These are phyloP conservation scores for Cyclospora cayetanensis DNA, from an alignment of 169 alveolate genomes.

Conservation along the genomic window DNA sequence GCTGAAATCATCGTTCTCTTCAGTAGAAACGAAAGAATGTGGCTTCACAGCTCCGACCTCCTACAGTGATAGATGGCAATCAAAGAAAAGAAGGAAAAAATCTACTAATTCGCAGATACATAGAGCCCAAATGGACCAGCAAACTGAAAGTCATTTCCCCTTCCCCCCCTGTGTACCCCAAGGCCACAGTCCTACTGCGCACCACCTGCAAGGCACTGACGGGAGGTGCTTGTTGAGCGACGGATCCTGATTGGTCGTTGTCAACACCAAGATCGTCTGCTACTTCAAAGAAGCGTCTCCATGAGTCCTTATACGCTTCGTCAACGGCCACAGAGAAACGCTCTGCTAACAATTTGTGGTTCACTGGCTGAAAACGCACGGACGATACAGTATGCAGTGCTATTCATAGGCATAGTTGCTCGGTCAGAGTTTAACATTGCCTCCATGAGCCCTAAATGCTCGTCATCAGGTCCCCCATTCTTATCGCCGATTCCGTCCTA, in stretches of 20 bases:
- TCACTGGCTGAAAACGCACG: conserved; percentile 42
- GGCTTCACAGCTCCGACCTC: conserved; percentile 5
- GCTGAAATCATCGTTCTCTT: background rate
- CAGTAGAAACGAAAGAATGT: background rate
- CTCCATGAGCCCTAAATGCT: no score
- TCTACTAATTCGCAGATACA: background rate
- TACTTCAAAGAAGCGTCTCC: background rate
- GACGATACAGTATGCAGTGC: no score
- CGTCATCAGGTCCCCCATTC: no score
- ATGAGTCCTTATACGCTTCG: conserved; percentile 7
- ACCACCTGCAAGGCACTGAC: background rate
- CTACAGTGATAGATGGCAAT: background rate
- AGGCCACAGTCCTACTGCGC: no score
- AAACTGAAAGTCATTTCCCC: no score
- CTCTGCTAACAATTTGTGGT: conserved; percentile 1
- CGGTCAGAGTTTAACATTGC: no score
- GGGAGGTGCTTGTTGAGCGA: background rate
- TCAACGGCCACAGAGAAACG: conserved; percentile 1
- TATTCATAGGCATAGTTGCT: no score
- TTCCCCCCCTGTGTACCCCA: no score
- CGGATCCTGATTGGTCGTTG: background rate
- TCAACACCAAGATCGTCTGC: background rate
- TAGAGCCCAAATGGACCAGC: no score
- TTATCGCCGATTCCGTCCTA: no score
- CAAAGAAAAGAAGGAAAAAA: background rate